Conservation (phyloP, 805 yeast genomes). For the Candida railenensis region DNA sequence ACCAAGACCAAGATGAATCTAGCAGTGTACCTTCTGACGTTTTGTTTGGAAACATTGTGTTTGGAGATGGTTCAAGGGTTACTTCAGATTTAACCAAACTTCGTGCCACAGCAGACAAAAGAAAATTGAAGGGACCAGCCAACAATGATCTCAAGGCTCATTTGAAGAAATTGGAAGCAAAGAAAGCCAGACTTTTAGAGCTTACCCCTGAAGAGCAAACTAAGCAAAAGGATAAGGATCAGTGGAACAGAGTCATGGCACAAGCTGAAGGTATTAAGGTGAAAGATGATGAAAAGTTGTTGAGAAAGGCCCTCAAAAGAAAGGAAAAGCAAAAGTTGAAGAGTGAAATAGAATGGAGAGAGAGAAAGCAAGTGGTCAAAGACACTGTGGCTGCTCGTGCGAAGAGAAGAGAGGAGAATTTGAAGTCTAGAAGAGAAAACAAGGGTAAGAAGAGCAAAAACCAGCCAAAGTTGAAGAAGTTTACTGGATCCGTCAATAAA, state of each 20-base stretch:
- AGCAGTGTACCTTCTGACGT: constrained; percentile 36
- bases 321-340: constrained; percentile 81
- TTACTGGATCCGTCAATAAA: constrained; percentile 54
- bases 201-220: constrained; percentile 63
- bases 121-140: constrained; percentile 78
- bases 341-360: constrained; percentile 90
- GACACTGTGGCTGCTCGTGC: constrained; percentile 71
- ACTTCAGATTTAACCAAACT: constrained; percentile 67
- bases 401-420: constrained; percentile 89
- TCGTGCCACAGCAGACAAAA: constrained; percentile 47
- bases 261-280: constrained; percentile 88
- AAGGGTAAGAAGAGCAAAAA: constrained; percentile 79
- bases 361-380: constrained; percentile 77
- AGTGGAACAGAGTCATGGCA: constrained; percentile 81
- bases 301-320: constrained; percentile 81
- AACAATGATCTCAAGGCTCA: constrained; percentile 84
- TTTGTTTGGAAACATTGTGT: constrained; percentile 77
- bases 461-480: constrained; percentile 67
- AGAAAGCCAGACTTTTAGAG: constrained; percentile 59
- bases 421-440: constrained; percentile 79
- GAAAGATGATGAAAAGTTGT: constrained; percentile 84
- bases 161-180: constrained; percentile 68
- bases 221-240: constrained; percentile 64
- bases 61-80: constrained; percentile 76
- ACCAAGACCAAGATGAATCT: constrained; percentile 26